Conservation (phyloP, 805 yeast genomes). For the Ogataea henricii region DNA sequence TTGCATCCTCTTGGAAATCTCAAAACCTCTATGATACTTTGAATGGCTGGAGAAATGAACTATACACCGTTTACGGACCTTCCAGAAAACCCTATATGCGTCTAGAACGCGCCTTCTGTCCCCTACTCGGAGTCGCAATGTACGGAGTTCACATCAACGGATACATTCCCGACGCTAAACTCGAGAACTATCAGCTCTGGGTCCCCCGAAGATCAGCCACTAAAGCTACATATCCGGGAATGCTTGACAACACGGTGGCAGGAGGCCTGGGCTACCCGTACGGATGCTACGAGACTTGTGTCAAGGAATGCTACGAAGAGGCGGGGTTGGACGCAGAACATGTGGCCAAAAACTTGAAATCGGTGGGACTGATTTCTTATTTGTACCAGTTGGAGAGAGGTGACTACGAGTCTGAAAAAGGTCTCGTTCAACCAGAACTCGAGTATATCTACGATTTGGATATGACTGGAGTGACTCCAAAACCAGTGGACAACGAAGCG, state of each 20-base stretch:
- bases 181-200: slow-evolving; percentile 65
- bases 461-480: slow-evolving; percentile 51
- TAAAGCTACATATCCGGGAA: slow-evolving; percentile 87
- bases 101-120: slow-evolving; percentile 81
- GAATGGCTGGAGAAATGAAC: slow-evolving; percentile 85
- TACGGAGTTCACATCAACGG: slow-evolving; percentile 92
- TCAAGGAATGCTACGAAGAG: slow-evolving; percentile 89
- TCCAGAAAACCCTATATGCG: slow-evolving; percentile 57
- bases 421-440: slow-evolving; percentile 85
- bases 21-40: slow-evolving; percentile 40
- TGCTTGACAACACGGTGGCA: slow-evolving; percentile 91
- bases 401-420: slow-evolving; percentile 43
- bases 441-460: slow-evolving; percentile 77
- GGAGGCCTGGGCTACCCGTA: slow-evolving; percentile 90
- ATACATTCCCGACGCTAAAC: slow-evolving; percentile 43
- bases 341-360: slow-evolving; percentile 44
- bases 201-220: slow-evolving; percentile 76
- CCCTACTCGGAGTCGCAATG: slow-evolving; percentile 80
- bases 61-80: slow-evolving; percentile 69
- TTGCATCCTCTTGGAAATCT: slow-evolving; percentile 46
- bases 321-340: slow-evolving; percentile 69
- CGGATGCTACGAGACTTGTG: slow-evolving; percentile 70
- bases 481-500: slow-evolving; percentile 75
- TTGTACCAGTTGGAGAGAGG: slow-evolving; percentile 43
- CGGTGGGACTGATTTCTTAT: slow-evolving; percentile 74